These are phyloP conservation scores for Fragosphaeria purpurea DNA, from an alignment of 2,329 filamentous ascomycete species.

Conservation along the genomic window DNA sequence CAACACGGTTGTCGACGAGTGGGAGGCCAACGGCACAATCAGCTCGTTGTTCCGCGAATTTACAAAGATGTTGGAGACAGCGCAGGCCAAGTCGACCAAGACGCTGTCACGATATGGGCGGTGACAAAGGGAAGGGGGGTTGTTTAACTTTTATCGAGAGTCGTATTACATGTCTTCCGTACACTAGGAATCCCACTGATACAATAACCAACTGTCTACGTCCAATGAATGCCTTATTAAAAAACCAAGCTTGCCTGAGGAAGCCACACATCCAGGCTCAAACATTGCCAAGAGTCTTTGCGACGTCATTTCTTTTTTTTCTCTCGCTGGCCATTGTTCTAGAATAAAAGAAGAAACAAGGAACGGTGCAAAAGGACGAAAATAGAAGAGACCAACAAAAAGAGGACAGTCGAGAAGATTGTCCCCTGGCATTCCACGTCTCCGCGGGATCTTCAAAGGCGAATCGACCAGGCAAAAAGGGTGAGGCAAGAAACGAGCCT, in stretches of 20 bases:
- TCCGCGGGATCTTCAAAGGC: constrained; percentile 1
- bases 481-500: background rate
- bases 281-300: constrained; percentile 4
- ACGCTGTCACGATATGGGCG: constrained; percentile 8
- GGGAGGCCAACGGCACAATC: constrained; percentile 51
- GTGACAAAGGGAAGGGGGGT: background rate
- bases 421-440: constrained; percentile 1
- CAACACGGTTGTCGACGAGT: constrained; percentile 52
- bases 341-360: background rate
- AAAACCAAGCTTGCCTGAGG: no score
- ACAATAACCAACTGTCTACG: no score
- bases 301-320: background rate
- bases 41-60: constrained; percentile 55
- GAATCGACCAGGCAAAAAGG: constrained; percentile 1
- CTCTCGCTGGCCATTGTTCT: constrained; percentile 1
- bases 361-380: background rate
- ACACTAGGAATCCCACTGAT: no score
- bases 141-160: no score
- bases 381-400: background rate
- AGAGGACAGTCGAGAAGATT: background rate
- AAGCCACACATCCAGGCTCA: background rate
- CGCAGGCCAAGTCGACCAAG: constrained; percentile 32
- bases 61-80: constrained; percentile 49
- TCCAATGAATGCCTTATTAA: no score
- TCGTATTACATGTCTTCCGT: no score